Conservation (phyloP, 129 eudicot genomes). For the Centaurea solstitialis region DNA sequence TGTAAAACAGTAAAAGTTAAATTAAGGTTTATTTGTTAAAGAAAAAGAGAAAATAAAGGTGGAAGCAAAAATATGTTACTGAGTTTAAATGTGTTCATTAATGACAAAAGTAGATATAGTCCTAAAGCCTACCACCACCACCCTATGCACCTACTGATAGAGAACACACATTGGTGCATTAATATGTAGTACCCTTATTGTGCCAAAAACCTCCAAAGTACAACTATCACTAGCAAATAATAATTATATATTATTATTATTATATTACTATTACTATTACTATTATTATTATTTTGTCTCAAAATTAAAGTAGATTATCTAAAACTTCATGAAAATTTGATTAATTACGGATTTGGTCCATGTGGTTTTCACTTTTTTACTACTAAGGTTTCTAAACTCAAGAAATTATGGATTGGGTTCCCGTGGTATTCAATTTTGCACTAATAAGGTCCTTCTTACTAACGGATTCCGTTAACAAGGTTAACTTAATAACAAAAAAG, state of each 20-base stretch:
- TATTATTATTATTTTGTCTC: neutral
- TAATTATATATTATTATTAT: neutral
- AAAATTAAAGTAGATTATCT: no score
- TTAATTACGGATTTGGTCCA: no score
- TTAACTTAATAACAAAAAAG: no score
- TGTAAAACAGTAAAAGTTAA: neutral
- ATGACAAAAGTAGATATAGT: slow-evolving; percentile 18
- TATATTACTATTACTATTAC: no score
- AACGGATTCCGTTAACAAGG: no score
- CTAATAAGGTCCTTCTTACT: no score
- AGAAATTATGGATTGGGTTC: no score
- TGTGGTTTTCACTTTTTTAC: no score
- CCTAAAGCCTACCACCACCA: slow-evolving; percentile 10
- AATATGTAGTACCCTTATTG: neutral
- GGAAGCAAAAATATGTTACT: neutral
- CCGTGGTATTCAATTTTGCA: no score
- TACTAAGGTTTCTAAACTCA: no score
- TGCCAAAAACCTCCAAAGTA: neutral
- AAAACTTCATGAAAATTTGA: no score
- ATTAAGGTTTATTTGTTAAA: neutral
- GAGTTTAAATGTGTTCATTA: slow-evolving; percentile 13
- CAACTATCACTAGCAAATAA: neutral
- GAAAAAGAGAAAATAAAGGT: neutral
- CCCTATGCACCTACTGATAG: slow-evolving; percentile 17
- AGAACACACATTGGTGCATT: slow-evolving; percentile 19